Evolutionary conservation across 2,329 filamentous ascomycete species (phyloP).

Genomic region (Alternaria infectoria): DNA sequence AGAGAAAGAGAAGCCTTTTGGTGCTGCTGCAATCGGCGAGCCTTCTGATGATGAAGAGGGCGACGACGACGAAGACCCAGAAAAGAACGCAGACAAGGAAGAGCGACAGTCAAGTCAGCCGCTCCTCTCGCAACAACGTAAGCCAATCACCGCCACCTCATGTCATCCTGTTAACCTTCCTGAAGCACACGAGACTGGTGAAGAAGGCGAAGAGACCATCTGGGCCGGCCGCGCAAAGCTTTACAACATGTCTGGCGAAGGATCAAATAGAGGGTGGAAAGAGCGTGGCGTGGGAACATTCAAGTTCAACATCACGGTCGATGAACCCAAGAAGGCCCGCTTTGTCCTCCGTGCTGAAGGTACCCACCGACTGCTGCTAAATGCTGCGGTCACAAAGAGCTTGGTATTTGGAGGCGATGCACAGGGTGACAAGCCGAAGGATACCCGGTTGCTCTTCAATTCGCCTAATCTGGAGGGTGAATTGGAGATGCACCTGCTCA

Average conservation of each 20-base stretch:
- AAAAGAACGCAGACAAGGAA: slow-evolving; percentile 40
- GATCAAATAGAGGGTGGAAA: slow-evolving; percentile 73
- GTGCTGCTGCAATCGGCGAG: slow-evolving; percentile 69
- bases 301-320: slow-evolving; percentile 70
- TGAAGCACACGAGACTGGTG: slow-evolving; percentile 78
- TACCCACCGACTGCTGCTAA: slow-evolving; percentile 84
- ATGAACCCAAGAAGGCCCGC: slow-evolving; percentile 62
- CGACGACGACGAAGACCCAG: slow-evolving; percentile 52
- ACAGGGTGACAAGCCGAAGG: slow-evolving; percentile 66
- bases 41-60: slow-evolving; percentile 60
- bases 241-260: slow-evolving; percentile 72
- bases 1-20: slow-evolving; percentile 75
- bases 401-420: slow-evolving; percentile 79
- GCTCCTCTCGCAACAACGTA: slow-evolving; percentile 68
- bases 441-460: slow-evolving; percentile 72
- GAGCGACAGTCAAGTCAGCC: slow-evolving; percentile 46
- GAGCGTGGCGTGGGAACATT: slow-evolving; percentile 85
- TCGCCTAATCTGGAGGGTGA: slow-evolving; percentile 60
- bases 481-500: slow-evolving; percentile 61
- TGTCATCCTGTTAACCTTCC: slow-evolving; percentile 18
- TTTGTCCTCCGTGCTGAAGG: slow-evolving; percentile 92
- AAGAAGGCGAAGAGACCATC: slow-evolving; percentile 79
- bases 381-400: slow-evolving; percentile 78
- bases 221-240: slow-evolving; percentile 82
- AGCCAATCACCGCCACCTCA: slow-evolving; percentile 33